A percentile compares a stretch with the other conserved stretches of the same genome.
Conservation (phyloP, 176 grass and related monocot species). For the Bolboschoenus planiculmis region DNA sequence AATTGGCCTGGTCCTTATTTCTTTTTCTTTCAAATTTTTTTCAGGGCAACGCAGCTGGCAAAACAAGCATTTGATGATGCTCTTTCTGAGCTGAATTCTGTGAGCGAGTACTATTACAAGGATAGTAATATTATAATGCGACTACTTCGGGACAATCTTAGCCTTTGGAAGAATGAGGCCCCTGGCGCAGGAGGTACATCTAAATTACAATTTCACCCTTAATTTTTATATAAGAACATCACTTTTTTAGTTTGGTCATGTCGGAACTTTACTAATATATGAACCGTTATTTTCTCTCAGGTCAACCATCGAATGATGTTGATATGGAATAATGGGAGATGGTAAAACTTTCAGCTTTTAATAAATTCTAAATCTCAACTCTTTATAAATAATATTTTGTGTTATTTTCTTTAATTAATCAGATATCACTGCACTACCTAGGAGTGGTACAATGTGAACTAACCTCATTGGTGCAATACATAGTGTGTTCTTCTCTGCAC, state of each 20-base stretch:
- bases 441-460: background rate
- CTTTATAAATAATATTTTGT: background rate
- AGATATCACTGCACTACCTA: background rate
- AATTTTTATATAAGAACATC: background rate
- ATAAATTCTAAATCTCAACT: background rate
- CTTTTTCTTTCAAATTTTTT: background rate
- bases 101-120: conserved; percentile 38
- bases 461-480: background rate
- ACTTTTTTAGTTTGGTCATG: background rate
- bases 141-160: conserved; percentile 63
- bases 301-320: background rate
- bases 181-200: conserved; percentile 29
- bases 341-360: background rate
- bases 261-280: background rate
- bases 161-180: conserved; percentile 46
- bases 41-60: conserved; percentile 63
- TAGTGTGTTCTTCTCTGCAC: background rate
- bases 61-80: conserved; percentile 78
- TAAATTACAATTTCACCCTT: background rate
- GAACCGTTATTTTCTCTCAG: background rate
- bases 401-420: background rate
- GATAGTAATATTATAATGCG: conserved; percentile 62
- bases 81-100: conserved; percentile 45
- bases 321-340: background rate
- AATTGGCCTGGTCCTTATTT: background rate